phyloP scores from a whole-genome alignment of 2,329 filamentous ascomycete species.

The Xylaria sp. region DNA sequence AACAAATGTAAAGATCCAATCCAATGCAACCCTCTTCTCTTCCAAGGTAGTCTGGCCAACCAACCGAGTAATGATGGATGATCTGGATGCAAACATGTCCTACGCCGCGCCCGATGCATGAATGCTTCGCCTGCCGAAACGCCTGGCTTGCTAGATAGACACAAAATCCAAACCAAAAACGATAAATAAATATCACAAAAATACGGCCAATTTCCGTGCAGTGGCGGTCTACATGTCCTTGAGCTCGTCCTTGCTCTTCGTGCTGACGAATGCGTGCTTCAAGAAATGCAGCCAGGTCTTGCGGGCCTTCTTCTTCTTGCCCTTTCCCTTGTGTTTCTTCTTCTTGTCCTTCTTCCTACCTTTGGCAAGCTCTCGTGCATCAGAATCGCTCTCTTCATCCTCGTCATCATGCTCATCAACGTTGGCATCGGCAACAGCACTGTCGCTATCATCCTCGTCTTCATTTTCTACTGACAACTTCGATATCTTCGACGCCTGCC shows the following conservation, averaged over 20 bases:
- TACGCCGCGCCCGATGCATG: background rate
- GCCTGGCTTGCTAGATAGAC: conserved; percentile 32
- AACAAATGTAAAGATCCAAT: background rate
- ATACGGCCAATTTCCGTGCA: background rate
- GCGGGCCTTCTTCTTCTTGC: conserved; percentile 67
- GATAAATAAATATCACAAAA: background rate
- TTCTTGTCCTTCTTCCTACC: conserved; percentile 71
- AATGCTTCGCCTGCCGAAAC: conserved; percentile 21
- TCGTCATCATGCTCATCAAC: conserved; percentile 44
- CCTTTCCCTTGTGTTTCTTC: conserved; percentile 61
- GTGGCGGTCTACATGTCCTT: conserved; percentile 52
- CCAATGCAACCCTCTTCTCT: background rate
- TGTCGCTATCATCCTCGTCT: conserved; percentile 40
- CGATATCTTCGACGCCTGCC: conserved; percentile 56
- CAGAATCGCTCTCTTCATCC: conserved; percentile 43
- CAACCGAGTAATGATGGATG: background rate
- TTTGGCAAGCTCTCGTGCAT: conserved; percentile 39
- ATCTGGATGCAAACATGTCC: conserved; percentile 8
- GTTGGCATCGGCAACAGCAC: no score
- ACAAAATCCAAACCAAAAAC: conserved; percentile 22
- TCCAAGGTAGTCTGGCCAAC: background rate
- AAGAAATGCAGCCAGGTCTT: conserved; percentile 84
- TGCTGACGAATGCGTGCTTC: conserved; percentile 81
- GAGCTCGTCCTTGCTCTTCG: conserved; percentile 73
- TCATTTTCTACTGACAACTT: conserved; percentile 34